Evolutionary conservation across 768 basidiomycete species (phyloP).

Genomic region (Tulasnella sp.): DNA sequence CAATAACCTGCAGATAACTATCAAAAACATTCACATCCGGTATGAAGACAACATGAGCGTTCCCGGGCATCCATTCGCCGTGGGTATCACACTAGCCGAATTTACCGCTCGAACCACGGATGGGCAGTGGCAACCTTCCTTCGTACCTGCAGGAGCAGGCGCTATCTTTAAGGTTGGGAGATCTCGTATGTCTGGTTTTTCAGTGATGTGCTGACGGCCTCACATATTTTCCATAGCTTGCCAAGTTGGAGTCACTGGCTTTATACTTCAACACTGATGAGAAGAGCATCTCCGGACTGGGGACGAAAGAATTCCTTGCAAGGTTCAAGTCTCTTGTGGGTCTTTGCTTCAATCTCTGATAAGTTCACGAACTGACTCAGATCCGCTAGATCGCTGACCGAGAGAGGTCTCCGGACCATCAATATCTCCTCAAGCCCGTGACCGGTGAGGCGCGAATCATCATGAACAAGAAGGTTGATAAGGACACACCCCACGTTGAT

Average conservation of each 20-base stretch:
- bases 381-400: conserved; percentile 40
- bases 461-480: conserved; percentile 69
- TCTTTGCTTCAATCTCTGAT: background rate
- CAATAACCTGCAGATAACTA: conserved; percentile 91
- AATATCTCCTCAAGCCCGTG: conserved; percentile 91
- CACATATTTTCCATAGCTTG: conserved; percentile 41
- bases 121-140: conserved; percentile 75
- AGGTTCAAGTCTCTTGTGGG: conserved; percentile 65
- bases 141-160: conserved; percentile 77
- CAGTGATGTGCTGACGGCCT: background rate
- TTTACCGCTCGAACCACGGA: conserved; percentile 88
- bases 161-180: conserved; percentile 76
- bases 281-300: conserved; percentile 57
- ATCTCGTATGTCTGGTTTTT: background rate
- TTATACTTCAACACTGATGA: conserved; percentile 95
- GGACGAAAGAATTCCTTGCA: conserved; percentile 51
- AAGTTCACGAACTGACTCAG: background rate
- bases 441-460: conserved; percentile 84
- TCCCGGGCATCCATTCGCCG: conserved; percentile 90
- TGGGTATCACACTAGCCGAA: conserved; percentile 74
- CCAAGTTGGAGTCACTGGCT: conserved; percentile 74
- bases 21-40: conserved; percentile 90
- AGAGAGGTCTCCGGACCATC: conserved; percentile 47
- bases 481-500: conserved; percentile 72
- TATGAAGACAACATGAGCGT: conserved; percentile 94